Conservation (phyloP, 306 rosid species). For the Rubus idaeus region DNA sequence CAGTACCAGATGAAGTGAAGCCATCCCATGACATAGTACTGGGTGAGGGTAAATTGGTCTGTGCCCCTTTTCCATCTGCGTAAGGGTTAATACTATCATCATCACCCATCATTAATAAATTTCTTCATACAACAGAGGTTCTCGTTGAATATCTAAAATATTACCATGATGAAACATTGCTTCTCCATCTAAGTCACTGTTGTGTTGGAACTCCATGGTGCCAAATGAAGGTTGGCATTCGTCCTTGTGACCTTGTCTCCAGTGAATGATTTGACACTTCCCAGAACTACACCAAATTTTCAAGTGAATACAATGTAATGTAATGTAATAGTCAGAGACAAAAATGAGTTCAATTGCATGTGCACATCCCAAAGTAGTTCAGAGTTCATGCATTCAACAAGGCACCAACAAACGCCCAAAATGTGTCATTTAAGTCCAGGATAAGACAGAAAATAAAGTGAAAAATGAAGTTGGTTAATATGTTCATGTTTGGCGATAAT, state of each 20-base stretch:
- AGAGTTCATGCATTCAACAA: not conserved
- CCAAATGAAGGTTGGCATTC: conserved; percentile 50
- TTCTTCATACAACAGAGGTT: conserved; percentile 13
- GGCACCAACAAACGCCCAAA: not conserved
- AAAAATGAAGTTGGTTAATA: not conserved
- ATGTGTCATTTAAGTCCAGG: not conserved
- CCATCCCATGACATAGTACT: conserved; percentile 23
- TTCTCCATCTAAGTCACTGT: conserved; percentile 24
- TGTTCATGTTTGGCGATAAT: too few relatives aligned
- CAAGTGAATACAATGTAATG: conserved; percentile 15
- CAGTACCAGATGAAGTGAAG: conserved; percentile 35
- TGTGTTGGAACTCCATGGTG: conserved; percentile 25
- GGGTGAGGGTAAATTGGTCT: conserved; percentile 27
- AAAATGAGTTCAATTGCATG: too few relatives aligned
- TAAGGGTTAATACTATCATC: conserved; percentile 31
- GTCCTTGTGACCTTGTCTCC: conserved; percentile 85
- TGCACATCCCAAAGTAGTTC: not conserved
- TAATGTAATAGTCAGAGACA: not conserved
- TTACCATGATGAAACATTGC: conserved; percentile 37
- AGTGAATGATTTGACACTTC: conserved; percentile 81
- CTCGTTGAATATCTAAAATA: conserved; percentile 21
- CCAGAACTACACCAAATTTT: conserved; percentile 62
- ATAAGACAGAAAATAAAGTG: not conserved
- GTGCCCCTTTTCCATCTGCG: conserved; percentile 42
- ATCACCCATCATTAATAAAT: conserved; percentile 22